Percentiles rank a stretch among this genome's conserved stretches.
Conservation (phyloP, 2,329 filamentous ascomycete species). For the Colletotrichum lupini region DNA sequence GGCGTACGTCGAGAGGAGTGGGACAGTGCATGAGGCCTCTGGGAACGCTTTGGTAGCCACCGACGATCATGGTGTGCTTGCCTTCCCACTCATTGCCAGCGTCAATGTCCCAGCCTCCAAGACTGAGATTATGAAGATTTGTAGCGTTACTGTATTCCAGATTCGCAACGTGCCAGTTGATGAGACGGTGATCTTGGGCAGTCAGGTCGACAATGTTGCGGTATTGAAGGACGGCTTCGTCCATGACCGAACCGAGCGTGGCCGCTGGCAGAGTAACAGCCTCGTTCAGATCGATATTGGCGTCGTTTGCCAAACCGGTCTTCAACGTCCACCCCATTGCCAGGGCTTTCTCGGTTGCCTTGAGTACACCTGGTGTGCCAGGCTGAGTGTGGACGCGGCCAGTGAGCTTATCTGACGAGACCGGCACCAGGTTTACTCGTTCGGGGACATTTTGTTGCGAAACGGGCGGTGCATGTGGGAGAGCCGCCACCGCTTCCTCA, state of each 20-base stretch:
- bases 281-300: conserved; percentile 77
- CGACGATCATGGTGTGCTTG: conserved; percentile 90
- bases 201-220: conserved; percentile 83
- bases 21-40: conserved; percentile 85
- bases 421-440: conserved; percentile 68
- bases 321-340: conserved; percentile 86
- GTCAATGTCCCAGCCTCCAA: conserved; percentile 96
- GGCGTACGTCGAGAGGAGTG: conserved; percentile 79
- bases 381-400: conserved; percentile 79
- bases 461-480: conserved; percentile 65
- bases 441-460: conserved; percentile 64
- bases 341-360: conserved; percentile 81
- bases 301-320: conserved; percentile 68
- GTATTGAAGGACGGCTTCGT: conserved; percentile 91
- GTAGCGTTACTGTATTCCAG: conserved; percentile 97
- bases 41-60: conserved; percentile 94
- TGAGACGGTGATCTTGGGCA: conserved; percentile 85
- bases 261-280: conserved; percentile 73
- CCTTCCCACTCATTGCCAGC: conserved; percentile 98
- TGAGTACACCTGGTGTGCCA: conserved; percentile 74
- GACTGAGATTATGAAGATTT: conserved; percentile 86
- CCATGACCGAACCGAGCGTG: conserved; percentile 90
- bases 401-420: conserved; percentile 75
- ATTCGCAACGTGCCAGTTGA: conserved; percentile 99
- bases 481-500: conserved; percentile 75